Evolutionary conservation across 164 flowering plant species (phyloP), one percentile per base, ranked within the genome.

Genomic region (grape (Vitis vinifera)): DNA sequence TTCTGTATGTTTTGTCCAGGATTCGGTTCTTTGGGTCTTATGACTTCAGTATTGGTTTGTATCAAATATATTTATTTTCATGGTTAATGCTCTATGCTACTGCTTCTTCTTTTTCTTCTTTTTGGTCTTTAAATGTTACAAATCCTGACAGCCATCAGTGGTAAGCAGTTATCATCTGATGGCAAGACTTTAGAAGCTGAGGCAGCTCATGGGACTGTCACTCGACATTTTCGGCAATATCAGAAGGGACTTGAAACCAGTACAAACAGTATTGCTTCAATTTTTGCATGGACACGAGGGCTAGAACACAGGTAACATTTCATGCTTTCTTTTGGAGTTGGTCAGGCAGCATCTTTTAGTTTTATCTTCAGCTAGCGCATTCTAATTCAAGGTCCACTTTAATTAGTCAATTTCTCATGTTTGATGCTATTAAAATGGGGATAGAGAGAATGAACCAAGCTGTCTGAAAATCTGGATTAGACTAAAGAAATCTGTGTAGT

Each of bases 121-220:
- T 68, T 57, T n/a, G n/a, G 47, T 57, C 65, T 51, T 49, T 55
- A 49, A 17, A 30, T 53, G 5, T 15, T 12, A 30, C 15, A 37
- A 37, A 63, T 53, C n/a, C 58, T 31, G 23, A 64, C n/a, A 17
- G 47, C 11, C 15, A 17, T 52, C 5, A 60, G 14, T 9, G 14
- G 56, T 70, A 8, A 77, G 78, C 83, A 96, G 99, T 74, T 96
- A 73, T 89, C 97, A 8, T 87, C 97, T 73, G 97, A 96, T 84
- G 98, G 99, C 65, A 93, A 83, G 76, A 96, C 98, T 30, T 71
- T 96, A 70, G 97, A 93, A 81, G 93, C 99, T 68, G 99, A 96
- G 72, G 98, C 99, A 59, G 99, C 99, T 83, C 99, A 96, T 84
- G 97, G 99, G 51, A 96, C 99, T 65, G 99, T 96, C 31, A 96